These are phyloP conservation scores for Diutina sp. DNA, from an alignment of 1,139 yeast genomes.

Conservation along the genomic window DNA sequence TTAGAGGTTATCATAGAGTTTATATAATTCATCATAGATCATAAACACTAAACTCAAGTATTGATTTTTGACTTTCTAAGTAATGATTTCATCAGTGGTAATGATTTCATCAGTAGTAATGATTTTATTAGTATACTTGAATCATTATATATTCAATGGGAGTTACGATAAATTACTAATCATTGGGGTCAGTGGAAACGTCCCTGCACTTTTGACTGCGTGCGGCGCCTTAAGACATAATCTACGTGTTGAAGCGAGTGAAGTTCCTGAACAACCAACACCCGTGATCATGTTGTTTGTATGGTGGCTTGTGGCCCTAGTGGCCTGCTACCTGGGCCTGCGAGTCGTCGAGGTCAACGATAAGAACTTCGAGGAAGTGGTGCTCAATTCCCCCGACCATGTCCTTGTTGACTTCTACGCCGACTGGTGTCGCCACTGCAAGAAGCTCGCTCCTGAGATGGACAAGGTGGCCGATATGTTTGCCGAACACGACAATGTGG, in stretches of 20 bases:
- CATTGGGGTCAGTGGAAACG: not conserved
- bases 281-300: not conserved
- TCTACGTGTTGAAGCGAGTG: not conserved
- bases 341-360: constrained; percentile 16
- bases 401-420: constrained; percentile 68
- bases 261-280: not conserved
- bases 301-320: not conserved
- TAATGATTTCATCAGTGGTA: too few relatives aligned
- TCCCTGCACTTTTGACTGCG: not conserved
- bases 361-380: constrained; percentile 40
- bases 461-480: constrained; percentile 45
- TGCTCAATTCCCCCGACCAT: constrained; percentile 42
- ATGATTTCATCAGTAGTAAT: too few relatives aligned
- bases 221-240: not conserved
- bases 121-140: too few relatives aligned
- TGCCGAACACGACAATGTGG: constrained; percentile 31
- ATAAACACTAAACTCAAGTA: too few relatives aligned
- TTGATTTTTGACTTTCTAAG: too few relatives aligned
- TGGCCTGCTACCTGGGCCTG: not conserved
- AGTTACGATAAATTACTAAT: too few relatives aligned
- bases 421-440: constrained; percentile 76
- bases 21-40: too few relatives aligned
- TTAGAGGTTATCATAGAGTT: too few relatives aligned
- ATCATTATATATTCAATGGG: too few relatives aligned
- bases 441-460: constrained; percentile 49